Base-by-base conservation (phyloP, 768 basidiomycete species). In the Macrolepiota dolichaula region DNA sequence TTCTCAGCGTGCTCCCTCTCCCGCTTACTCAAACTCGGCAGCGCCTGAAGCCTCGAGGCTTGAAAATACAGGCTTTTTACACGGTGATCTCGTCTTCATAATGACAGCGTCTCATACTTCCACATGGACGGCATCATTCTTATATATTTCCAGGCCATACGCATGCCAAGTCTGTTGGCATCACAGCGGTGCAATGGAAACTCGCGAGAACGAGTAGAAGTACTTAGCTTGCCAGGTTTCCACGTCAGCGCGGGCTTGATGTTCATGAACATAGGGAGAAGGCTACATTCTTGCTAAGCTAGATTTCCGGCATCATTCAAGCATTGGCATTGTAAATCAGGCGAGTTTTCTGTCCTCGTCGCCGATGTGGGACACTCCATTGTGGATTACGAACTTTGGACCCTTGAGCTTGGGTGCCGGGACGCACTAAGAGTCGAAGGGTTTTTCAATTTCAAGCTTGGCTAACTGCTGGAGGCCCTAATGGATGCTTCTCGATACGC, bases 111-210 rank as follows among this genome's bases (percentile, higher is more conserved):
- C 22, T 32, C 36, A 38, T 42, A 7, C 42, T 27, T 22, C 38
- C 25, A 22, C 40, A 42, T 55, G 54, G 37, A 55, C 35, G 15
- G 22, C 54, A 55, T 55, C 54, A 42, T 55, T 55, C 38, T 38
- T 22, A 2, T 13, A 2, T 13, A 13, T 27, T 49, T 49, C 19
- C 42, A 49, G 25, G 10, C 25, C 4, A 27, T 27, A 19, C 15
- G 12, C 47, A 13, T 11, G 25, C 25, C 22, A 24, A 49, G 22
- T 24, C 25, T 7, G 42, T 44, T 35, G 7, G 19, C 36, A 15
- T 22, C 40, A 55, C 54, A 12, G 12, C 40, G n/a, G 24, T 24
- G 10, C 38, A 42, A 42, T 32, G 38, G 37, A 55, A n/a, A 10
- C 54, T 44, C 42, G 24, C 19, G 27, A 25, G 19, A 44, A 13